Evolutionary conservation across 345 rosid species (phyloP).

Genomic region (Heritiera littoralis): DNA sequence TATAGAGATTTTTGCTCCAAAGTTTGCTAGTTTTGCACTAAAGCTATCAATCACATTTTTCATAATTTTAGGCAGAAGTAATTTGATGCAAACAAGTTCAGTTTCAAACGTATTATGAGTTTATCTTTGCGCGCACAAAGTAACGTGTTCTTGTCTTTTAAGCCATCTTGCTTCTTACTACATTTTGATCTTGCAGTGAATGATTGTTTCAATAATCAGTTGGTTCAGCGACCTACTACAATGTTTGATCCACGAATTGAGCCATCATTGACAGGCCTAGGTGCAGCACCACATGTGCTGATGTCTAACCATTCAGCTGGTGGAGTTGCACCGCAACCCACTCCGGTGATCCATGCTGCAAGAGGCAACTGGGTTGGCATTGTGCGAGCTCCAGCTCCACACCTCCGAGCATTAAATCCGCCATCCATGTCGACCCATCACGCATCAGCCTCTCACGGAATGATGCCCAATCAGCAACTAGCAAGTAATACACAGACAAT

Average conservation of each 20-base stretch:
- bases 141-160: not conserved
- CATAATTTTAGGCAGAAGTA: not conserved
- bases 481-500: not conserved
- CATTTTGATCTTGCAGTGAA: constrained; percentile 15
- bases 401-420: constrained; percentile 6
- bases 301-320: not conserved
- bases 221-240: constrained; percentile 16
- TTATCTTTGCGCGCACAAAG: not conserved
- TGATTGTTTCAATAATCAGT: not conserved
- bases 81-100: not conserved
- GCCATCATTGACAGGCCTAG: constrained; percentile 10
- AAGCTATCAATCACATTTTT: not conserved
- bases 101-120: not conserved
- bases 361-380: not conserved
- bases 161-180: not conserved
- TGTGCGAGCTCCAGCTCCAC: constrained; percentile 18
- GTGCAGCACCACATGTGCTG: not conserved
- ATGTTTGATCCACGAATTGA: not conserved
- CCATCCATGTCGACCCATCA: not conserved
- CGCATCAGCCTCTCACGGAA: not conserved
- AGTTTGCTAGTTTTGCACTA: not conserved
- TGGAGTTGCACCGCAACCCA: not conserved
- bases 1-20: not conserved
- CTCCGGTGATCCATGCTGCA: not conserved
- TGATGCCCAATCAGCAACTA: not conserved